These are phyloP conservation scores for Leishmania aethiopica DNA, from an alignment of 208 protist species.

Conservation along the genomic window DNA sequence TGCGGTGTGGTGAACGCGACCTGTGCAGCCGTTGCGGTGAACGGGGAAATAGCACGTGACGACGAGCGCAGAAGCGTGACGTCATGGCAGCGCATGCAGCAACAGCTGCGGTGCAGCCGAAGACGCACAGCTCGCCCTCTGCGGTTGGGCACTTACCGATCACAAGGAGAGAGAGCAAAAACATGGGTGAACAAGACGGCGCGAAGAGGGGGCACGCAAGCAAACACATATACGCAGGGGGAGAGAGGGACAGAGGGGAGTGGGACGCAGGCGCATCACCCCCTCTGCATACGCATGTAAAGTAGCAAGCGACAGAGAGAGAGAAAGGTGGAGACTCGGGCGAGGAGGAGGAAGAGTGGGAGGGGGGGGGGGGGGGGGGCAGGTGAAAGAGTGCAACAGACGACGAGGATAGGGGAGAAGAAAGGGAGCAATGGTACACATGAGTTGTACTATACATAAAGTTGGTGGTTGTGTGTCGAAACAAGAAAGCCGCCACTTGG, in stretches of 20 bases:
- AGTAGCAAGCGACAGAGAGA: neutral
- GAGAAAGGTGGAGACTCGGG: neutral
- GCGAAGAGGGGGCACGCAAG: neutral
- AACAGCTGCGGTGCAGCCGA: neutral
- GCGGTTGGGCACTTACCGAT: neutral
- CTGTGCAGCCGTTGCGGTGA: neutral
- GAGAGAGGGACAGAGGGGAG: neutral
- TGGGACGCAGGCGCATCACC: neutral
- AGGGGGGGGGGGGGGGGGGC: neutral
- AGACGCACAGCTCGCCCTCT: neutral
- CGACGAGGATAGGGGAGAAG: neutral
- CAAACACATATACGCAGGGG: neutral
- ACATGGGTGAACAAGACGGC: neutral
- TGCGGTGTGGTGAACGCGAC: neutral
- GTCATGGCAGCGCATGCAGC: neutral
- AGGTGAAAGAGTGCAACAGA: neutral
- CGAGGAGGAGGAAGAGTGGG: neutral
- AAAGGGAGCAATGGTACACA: neutral
- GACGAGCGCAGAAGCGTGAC: neutral
- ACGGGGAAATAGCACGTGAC: neutral
- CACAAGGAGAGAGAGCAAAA: neutral
- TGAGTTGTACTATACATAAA: conserved; percentile 5
- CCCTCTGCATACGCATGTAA: neutral
- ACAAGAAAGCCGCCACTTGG: too few species aligned
- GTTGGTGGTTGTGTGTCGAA: neutral